Evolutionary conservation across 768 basidiomycete genomes (phyloP), one percentile per base, ranked within the genome.

Genomic region (Botryobasidium botryosum): DNA sequence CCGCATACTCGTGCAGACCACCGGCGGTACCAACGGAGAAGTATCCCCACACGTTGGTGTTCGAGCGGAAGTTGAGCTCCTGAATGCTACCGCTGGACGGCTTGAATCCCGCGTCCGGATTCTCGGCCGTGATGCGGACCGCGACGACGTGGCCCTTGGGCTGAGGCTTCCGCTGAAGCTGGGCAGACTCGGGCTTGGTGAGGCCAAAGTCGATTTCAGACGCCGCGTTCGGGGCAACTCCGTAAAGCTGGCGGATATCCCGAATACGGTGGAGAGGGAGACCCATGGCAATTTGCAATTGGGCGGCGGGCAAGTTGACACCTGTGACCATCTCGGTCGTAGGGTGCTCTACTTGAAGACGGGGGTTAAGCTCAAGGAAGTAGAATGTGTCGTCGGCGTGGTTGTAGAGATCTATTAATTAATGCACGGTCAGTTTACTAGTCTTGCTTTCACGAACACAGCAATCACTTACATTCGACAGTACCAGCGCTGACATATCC

Each of bases 261-360:
- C 87, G 77, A 53, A 97, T 94, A 46, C 87, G 78, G 61, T 94
- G 85, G 41, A 99, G 70, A 35, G 94, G 90, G 46, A 97, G 71
- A 65, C 94, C 94, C 94, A 99, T 99, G 23, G 94, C 87, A 51
- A 99, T 69, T 60, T 96, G 92, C 38, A 97, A 74, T 59, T 99
- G 94, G 8, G 94, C 85, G 45, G 91, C 90, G 21, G 94, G 94
- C 42, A 99, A 74, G 62, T 96, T 94, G 64, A 96, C 92, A 7
- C 94, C 94, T 3, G 83, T 79, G n/a, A 97, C 94, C 87, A 97
- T 99, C 63, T 99, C 94, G 18, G 94, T 99, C 8, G 94, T 99
- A 7, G 94, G 94, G 61, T 99, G 94, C 66, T 99, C 94, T 56
- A 99, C 94, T 66, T 99, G 94, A 18, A 99, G 79, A 71, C 94